These are phyloP conservation scores for Closterium sp. DNA, from an alignment of 139 green algal genomes.

Conservation along the genomic window DNA sequence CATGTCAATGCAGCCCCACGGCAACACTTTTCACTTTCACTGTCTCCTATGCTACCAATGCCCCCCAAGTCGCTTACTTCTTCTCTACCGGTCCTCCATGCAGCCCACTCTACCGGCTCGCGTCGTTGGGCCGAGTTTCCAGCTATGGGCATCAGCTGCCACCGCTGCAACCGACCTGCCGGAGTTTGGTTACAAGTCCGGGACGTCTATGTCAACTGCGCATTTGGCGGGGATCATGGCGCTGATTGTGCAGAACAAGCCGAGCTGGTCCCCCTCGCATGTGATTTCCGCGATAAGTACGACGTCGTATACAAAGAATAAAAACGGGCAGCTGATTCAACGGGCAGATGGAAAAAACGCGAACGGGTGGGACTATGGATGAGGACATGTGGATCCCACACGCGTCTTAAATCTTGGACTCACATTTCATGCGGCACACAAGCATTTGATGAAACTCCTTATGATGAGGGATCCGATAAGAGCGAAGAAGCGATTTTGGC, in stretches of 20 bases:
- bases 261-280: background rate
- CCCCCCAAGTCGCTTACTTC: no score
- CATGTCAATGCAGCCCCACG: no score
- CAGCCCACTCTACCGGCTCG: no score
- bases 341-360: background rate
- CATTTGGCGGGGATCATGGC: background rate
- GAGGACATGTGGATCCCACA: background rate
- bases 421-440: background rate
- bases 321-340: background rate
- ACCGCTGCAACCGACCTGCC: background rate
- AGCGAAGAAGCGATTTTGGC: background rate
- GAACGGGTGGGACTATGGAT: background rate
- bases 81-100: background rate
- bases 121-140: background rate
- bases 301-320: background rate
- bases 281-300: background rate
- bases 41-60: background rate
- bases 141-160: background rate
- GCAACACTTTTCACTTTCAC: no score
- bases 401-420: background rate
- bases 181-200: background rate
- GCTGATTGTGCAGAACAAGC: background rate
- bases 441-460: background rate
- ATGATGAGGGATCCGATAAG: background rate
- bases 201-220: background rate